Conservation (phyloP, 768 basidiomycete genomes). For the Grammothele lineata region DNA sequence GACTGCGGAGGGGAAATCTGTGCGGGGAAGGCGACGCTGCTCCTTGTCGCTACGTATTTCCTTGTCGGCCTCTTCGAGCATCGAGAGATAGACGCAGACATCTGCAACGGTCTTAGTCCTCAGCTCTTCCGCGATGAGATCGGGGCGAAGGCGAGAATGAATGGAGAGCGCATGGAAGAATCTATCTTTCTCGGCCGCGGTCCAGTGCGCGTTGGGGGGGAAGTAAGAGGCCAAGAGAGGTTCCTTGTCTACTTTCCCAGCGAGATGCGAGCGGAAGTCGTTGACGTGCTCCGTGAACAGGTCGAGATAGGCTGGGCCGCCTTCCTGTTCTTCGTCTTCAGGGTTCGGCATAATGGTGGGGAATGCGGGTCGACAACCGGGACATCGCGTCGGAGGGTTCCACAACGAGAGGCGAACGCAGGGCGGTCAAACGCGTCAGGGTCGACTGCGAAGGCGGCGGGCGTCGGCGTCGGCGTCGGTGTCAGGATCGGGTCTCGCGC, state of each 20-base stretch:
- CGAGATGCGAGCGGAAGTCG: constrained; percentile 33
- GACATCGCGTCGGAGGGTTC: too few species aligned
- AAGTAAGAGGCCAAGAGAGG: constrained; percentile 32
- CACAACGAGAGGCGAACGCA: constrained; percentile 2
- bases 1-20: constrained; percentile 42
- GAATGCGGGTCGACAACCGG: background rate
- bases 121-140: constrained; percentile 69
- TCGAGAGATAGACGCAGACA: constrained; percentile 62
- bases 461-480: too few species aligned
- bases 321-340: constrained; percentile 13
- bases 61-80: constrained; percentile 33
- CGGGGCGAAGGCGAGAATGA: constrained; percentile 70
- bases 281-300: constrained; percentile 33
- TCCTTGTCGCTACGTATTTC: constrained; percentile 8
- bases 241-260: constrained; percentile 28
- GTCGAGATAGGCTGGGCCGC: constrained; percentile 19
- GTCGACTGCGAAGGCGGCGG: too few species aligned
- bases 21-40: constrained; percentile 6
- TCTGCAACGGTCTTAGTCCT: constrained; percentile 63
- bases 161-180: constrained; percentile 70
- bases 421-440: too few species aligned
- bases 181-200: constrained; percentile 55
- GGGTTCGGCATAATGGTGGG: constrained; percentile 9
- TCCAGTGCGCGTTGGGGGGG: constrained; percentile 48
- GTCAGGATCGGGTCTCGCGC: too few species aligned